Percentiles rank a stretch among this genome's conserved stretches.
These are phyloP conservation scores for Diaporthe vaccinii DNA, from an alignment of 2,329 filamentous ascomycete genomes.

Conservation along the genomic window DNA sequence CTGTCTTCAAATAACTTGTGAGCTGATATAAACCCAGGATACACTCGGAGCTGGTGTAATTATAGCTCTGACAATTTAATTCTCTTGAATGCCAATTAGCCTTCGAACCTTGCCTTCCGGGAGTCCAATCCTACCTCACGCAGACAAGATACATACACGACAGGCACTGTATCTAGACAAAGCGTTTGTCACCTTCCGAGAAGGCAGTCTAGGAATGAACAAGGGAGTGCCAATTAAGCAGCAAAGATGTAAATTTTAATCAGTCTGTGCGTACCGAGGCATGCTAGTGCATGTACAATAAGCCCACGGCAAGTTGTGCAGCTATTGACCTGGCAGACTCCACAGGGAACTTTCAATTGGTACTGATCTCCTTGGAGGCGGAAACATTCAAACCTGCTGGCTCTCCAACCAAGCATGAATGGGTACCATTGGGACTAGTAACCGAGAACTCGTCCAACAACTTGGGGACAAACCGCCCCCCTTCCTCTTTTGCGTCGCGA, in stretches of 20 bases:
- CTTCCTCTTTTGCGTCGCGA: background rate
- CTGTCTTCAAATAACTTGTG: too few species aligned
- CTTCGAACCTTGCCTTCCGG: too few species aligned
- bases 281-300: background rate
- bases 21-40: background rate
- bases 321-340: background rate
- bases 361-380: background rate
- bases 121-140: too few species aligned
- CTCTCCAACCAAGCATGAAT: conserved; percentile 43
- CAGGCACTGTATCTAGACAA: background rate
- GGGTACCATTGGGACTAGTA: conserved; percentile 45
- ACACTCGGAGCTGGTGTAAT: too few species aligned
- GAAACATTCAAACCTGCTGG: background rate
- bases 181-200: background rate
- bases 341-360: background rate
- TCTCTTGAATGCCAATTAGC: too few species aligned
- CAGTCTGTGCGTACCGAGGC: background rate
- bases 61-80: too few species aligned
- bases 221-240: background rate
- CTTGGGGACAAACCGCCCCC: background rate
- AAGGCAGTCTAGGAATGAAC: background rate
- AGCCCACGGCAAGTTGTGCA: background rate
- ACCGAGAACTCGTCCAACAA: conserved; percentile 42
- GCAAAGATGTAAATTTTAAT: background rate
- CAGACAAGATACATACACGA: too few species aligned